Conservation (phyloP, 2,329 filamentous ascomycete genomes). For the Ceratocystis colombiana region DNA sequence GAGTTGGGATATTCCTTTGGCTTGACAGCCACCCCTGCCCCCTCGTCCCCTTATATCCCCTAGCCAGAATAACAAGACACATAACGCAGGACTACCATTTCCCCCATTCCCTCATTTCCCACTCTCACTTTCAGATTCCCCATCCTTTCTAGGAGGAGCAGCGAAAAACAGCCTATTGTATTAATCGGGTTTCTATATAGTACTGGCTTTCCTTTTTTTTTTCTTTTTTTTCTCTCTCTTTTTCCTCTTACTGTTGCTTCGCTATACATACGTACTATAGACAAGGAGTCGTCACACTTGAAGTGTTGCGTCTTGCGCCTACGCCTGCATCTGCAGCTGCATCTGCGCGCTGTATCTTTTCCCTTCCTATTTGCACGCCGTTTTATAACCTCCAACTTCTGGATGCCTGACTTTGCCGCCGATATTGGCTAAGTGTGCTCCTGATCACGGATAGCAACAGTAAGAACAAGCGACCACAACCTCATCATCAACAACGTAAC, state of each 20-base stretch:
- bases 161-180: neutral
- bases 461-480: neutral
- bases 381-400: neutral
- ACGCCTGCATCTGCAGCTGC: too few species aligned
- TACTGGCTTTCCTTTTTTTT: neutral
- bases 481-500: too few species aligned
- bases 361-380: neutral
- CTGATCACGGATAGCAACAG: neutral
- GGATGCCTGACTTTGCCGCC: constrained; percentile 7
- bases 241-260: neutral
- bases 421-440: neutral
- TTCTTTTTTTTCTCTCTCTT: neutral
- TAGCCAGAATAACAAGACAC: neutral
- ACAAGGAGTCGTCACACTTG: too few species aligned
- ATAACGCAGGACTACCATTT: neutral
- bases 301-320: too few species aligned
- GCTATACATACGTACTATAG: too few species aligned
- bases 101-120: neutral
- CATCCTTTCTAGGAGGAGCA: neutral
- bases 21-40: constrained; percentile 2
- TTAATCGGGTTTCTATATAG: constrained; percentile 11
- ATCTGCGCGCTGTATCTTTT: neutral
- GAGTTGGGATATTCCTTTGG: constrained; percentile 15
- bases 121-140: neutral
- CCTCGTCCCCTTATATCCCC: neutral